Conservation (phyloP, 2,329 filamentous ascomycete genomes). For the Aureobasidium musti region DNA sequence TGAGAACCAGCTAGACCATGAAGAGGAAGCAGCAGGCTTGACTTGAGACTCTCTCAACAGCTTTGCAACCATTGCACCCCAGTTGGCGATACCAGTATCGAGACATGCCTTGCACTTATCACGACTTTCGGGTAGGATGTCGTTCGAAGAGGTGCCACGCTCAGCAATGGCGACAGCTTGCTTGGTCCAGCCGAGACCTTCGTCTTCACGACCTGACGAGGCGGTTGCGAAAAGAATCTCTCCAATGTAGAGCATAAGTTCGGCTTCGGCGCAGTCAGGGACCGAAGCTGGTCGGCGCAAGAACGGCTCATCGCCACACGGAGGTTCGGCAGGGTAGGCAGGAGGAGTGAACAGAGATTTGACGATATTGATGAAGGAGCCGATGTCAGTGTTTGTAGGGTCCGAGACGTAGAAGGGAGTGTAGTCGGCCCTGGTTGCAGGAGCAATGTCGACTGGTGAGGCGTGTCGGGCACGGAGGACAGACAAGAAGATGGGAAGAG, state of each 20-base stretch:
- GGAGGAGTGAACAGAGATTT: constrained; percentile 35
- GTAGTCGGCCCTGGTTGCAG: constrained; percentile 31
- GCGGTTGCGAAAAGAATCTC: constrained; percentile 82
- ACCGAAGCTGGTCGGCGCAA: constrained; percentile 61
- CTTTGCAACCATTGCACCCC: constrained; percentile 72
- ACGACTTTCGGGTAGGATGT: constrained; percentile 44
- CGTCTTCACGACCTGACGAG: constrained; percentile 55
- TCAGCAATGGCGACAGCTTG: constrained; percentile 27
- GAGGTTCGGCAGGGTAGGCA: constrained; percentile 67
- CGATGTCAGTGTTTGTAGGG: constrained; percentile 33
- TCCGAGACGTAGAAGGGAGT: constrained; percentile 3
- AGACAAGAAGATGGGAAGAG: constrained; percentile 83
- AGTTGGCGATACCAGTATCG: constrained; percentile 73
- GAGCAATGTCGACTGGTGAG: constrained; percentile 50
- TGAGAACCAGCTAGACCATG: constrained; percentile 33
- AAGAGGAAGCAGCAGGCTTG: constrained; percentile 11
- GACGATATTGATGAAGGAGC: constrained; percentile 40
- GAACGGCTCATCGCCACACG: constrained; percentile 69
- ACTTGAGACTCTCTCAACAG: constrained; percentile 58
- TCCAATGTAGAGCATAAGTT: constrained; percentile 84
- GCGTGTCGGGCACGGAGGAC: constrained; percentile 73
- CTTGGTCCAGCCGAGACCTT: constrained; percentile 79
- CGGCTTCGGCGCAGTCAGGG: constrained; percentile 76
- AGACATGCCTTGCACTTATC: constrained; percentile 76
- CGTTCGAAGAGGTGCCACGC: background rate